Base-by-base conservation (phyloP, 2,329 filamentous ascomycete genomes). In the Talaromyces islandicus region DNA sequence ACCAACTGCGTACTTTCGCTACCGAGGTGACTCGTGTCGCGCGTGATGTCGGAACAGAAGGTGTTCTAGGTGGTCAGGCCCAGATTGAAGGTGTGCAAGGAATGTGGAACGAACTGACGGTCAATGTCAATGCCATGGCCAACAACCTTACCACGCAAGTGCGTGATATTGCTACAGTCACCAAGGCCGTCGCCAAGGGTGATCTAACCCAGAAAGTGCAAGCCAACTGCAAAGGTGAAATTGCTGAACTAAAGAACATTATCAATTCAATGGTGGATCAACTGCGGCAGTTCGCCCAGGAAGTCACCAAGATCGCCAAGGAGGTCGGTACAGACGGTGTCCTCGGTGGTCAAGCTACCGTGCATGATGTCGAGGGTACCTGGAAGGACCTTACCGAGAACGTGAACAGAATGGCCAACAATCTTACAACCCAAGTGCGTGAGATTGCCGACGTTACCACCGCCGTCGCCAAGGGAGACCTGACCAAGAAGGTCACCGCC, bases 221-320 rank as follows among this genome's bases (percentile, higher is more conserved):
- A 73, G 92, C 91, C 59, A 90, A 90, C 68, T 92, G 89, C 75
- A 88, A 87, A 78, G 94, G 89, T 73, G 93, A 92, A 81, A 97
- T 91, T 70, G 88, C 86, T 73, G 89, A 89, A 80, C 89, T 97
- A 70, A 97, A 97, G 77, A 91, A 91, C 63, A 97, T 92, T 51
- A 97, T 97, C 81, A 97, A 97, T 77, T 93, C 89, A 71, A 97
- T 97, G 92, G 92, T 97, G 63, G 92, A 96, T 73, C 92, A 96
- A 73, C 80, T 97, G 60, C 90, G 95, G 70, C 91, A 96, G 70
- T 97, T 97, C 72, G 92, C 92, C 19, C 89, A 91, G 69, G 92
- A 97, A 77, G 92, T 97, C 67, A 96, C 92, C 57, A 93, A 92
- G 74, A 88, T 97, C 69, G 92, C 92, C 38, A 88, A 90, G 71